Evolutionary conservation across 179 eudicot genomes (phyloP).

Genomic region (Camellia oleifera): DNA sequence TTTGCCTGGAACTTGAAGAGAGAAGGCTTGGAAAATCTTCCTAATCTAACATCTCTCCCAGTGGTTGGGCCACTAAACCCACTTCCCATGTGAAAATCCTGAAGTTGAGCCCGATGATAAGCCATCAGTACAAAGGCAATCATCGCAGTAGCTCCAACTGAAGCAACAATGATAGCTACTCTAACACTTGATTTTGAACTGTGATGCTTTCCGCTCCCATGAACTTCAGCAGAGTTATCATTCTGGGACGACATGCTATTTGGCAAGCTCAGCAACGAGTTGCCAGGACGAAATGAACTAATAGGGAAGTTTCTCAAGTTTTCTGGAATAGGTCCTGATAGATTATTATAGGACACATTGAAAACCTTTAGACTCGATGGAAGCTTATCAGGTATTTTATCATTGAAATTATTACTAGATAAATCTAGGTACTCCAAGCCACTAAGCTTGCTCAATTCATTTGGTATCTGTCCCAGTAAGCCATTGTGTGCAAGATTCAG

Average conservation of each 20-base stretch:
- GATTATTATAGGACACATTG: constrained; percentile 63
- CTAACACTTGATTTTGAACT: constrained; percentile 50
- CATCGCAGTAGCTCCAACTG: constrained; percentile 67
- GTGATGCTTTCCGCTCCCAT: constrained; percentile 19
- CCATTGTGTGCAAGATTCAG: constrained; percentile 69
- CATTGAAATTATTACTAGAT: constrained; percentile 62
- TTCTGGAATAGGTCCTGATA: constrained; percentile 65
- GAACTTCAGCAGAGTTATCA: constrained; percentile 22
- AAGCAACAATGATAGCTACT: constrained; percentile 74
- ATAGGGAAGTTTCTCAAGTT: constrained; percentile 52
- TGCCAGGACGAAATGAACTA: constrained; percentile 86
- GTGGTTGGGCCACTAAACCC: constrained; percentile 45
- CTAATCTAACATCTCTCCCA: constrained; percentile 51
- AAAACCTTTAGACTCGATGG: constrained; percentile 52
- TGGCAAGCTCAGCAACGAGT: constrained; percentile 42
- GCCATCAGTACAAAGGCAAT: constrained; percentile 76
- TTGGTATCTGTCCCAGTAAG: constrained; percentile 71
- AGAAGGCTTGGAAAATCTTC: constrained; percentile 57
- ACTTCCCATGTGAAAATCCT: constrained; percentile 51
- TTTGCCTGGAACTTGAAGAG: constrained; percentile 50
- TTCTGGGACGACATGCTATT: constrained; percentile 16
- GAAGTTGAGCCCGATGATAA: constrained; percentile 61
- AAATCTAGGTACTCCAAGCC: constrained; percentile 69
- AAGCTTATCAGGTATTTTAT: constrained; percentile 63
- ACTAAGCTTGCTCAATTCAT: constrained; percentile 50